Conservation (phyloP, 345 rosid genomes). For the Sisymbrium irio region DNA sequence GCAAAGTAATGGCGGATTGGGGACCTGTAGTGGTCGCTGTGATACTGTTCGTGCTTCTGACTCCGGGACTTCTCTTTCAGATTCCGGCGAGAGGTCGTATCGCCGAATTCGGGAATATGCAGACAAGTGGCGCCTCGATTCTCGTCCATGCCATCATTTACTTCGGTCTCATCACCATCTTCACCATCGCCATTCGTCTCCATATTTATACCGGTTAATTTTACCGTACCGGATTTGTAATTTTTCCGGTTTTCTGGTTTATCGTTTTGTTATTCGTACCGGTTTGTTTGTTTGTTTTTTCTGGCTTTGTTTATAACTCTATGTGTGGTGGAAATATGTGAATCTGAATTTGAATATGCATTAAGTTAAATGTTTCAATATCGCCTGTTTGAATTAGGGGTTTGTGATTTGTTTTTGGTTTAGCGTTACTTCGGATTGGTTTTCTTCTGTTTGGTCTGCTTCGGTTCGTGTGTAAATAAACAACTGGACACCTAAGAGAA, state of each 20-base stretch:
- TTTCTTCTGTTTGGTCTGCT: neutral
- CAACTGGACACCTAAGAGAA: too few species aligned
- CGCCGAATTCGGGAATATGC: constrained; percentile 73
- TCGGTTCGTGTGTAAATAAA: neutral
- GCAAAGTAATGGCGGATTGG: constrained; percentile 75
- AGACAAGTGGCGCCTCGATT: constrained; percentile 71
- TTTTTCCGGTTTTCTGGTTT: neutral
- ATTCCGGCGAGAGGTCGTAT: constrained; percentile 60
- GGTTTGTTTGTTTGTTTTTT: neutral
- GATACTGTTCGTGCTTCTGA: constrained; percentile 74
- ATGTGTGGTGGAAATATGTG: neutral
- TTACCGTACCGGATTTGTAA: neutral
- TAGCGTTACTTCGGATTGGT: neutral
- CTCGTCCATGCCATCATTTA: constrained; percentile 73
- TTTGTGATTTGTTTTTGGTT: neutral
- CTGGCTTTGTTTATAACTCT: neutral
- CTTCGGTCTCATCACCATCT: constrained; percentile 82
- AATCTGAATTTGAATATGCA: neutral
- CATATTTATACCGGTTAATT: constrained; percentile 63
- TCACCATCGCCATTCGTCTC: constrained; percentile 65
- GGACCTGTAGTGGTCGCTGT: constrained; percentile 85
- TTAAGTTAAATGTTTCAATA: neutral
- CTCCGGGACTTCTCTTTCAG: constrained; percentile 85
- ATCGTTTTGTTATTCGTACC: neutral
- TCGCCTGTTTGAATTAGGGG: neutral